Evolutionary conservation across 345 rosid genomes (phyloP).

Genomic region (Limnanthes douglasii): DNA sequence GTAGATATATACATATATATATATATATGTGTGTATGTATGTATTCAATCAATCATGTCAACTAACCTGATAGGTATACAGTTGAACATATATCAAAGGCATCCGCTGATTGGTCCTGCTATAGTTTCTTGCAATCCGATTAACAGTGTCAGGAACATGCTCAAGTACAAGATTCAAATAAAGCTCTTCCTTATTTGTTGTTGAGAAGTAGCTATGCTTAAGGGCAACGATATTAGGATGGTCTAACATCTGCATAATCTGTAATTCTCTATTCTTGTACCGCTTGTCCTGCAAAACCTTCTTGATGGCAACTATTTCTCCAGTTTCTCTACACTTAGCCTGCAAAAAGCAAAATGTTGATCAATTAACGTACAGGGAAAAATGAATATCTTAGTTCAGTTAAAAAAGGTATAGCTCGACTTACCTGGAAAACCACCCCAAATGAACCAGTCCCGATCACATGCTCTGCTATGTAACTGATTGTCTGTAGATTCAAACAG

Average conservation of each 20-base stretch:
- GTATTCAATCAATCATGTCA: too few species aligned
- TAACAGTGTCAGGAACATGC: constrained; percentile 84
- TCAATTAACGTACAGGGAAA: constrained; percentile 3
- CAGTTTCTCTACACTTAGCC: constrained; percentile 97
- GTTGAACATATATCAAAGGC: constrained; percentile 86
- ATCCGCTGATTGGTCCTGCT: constrained; percentile 67
- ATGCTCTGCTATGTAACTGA: constrained; percentile 81
- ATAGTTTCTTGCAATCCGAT: constrained; percentile 67
- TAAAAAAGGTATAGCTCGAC: constrained; percentile 9
- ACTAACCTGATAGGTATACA: constrained; percentile 84
- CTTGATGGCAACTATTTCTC: constrained; percentile 87
- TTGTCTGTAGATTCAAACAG: constrained; percentile 35
- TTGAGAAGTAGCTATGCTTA: constrained; percentile 77
- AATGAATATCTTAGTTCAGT: too few species aligned
- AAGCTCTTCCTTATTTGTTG: constrained; percentile 76
- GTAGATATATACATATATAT: too few species aligned
- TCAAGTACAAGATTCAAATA: constrained; percentile 87
- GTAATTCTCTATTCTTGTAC: constrained; percentile 86
- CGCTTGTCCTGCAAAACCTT: constrained; percentile 95
- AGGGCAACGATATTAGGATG: constrained; percentile 87
- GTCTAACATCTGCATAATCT: constrained; percentile 93
- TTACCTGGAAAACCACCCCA: constrained; percentile 83
- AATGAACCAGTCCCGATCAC: constrained; percentile 95
- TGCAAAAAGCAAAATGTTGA: constrained; percentile 26
- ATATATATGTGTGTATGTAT: too few species aligned